A percentile compares a stretch with the other conserved stretches of the same genome.
Evolutionary conservation across 768 basidiomycete species (phyloP).

Genomic region (Flagelloscypha sp.): DNA sequence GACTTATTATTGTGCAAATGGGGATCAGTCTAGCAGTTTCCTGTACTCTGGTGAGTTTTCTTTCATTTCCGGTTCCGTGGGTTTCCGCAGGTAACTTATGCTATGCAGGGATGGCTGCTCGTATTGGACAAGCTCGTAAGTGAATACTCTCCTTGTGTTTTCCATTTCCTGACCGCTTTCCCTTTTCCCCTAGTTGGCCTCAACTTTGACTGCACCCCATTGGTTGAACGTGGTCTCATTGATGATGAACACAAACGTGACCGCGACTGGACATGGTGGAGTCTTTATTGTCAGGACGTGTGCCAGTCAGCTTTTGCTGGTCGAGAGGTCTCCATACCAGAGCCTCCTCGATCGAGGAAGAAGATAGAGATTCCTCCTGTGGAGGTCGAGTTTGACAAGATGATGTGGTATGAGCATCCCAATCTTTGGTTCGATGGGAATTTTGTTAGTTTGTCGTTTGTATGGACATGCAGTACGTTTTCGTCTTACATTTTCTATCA

Average conservation of each 20-base stretch:
- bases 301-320: constrained; percentile 65
- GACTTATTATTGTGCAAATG: constrained; percentile 38
- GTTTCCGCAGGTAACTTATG: not conserved
- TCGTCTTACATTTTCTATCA: too few relatives aligned
- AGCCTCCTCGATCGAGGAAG: constrained; percentile 24
- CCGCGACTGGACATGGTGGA: constrained; percentile 55
- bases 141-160: constrained; percentile 2
- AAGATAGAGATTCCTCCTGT: constrained; percentile 40
- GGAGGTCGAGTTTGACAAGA: constrained; percentile 40
- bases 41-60: constrained; percentile 42
- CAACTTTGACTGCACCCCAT: constrained; percentile 46
- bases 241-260: constrained; percentile 44
- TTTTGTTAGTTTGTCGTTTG: constrained; percentile 39
- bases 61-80: constrained; percentile 34
- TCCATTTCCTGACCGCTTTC: not conserved
- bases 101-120: constrained; percentile 43
- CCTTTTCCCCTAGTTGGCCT: constrained; percentile 38
- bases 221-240: constrained; percentile 47
- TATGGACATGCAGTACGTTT: constrained; percentile 39
- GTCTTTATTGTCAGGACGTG: constrained; percentile 52
- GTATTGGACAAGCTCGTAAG: constrained; percentile 54
- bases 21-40: constrained; percentile 40
- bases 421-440: constrained; percentile 33
- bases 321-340: constrained; percentile 43
- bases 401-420: constrained; percentile 35